These are phyloP conservation scores for Neonothopanus nambi DNA, from an alignment of 1,284 basidiomycete genomes.

Conservation along the genomic window DNA sequence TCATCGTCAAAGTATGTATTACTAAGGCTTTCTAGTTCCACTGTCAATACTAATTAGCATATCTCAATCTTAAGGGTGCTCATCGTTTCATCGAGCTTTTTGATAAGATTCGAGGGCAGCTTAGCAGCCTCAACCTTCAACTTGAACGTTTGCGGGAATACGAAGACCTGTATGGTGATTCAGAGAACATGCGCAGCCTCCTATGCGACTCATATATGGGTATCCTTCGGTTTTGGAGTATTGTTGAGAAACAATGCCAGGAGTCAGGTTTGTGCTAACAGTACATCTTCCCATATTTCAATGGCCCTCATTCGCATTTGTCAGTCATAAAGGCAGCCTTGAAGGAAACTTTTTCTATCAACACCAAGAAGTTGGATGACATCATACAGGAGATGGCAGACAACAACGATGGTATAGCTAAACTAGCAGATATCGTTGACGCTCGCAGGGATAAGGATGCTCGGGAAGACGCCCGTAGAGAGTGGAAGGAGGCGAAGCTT, in stretches of 20 bases:
- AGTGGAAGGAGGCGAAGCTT: neutral
- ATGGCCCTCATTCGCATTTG: neutral
- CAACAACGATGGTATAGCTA: conserved; percentile 15
- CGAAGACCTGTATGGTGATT: conserved; percentile 19
- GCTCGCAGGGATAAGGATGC: conserved; percentile 9
- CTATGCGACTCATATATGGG: conserved; percentile 21
- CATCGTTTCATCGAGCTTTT: conserved; percentile 18
- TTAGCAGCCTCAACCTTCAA: conserved; percentile 9
- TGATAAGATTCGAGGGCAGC: conserved; percentile 18
- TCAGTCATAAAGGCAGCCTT: conserved; percentile 9
- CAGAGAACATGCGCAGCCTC: conserved; percentile 16
- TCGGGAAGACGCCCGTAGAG: neutral
- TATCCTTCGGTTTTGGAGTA: conserved; percentile 24
- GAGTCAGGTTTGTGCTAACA: conserved; percentile 11
- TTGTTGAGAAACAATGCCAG: conserved; percentile 23
- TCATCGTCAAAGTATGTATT: conserved; percentile 21
- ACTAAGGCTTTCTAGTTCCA: neutral
- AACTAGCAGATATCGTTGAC: conserved; percentile 17
- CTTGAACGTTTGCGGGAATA: conserved; percentile 15
- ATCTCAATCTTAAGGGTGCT: conserved; percentile 6
- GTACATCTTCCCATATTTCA: neutral
- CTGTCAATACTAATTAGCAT: neutral
- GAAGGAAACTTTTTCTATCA: conserved; percentile 11
- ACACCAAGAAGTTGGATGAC: conserved; percentile 17
- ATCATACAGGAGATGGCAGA: conserved; percentile 19